phyloP scores from a whole-genome alignment of 352 stramenopile genomes.

The Globisporangium solare region DNA sequence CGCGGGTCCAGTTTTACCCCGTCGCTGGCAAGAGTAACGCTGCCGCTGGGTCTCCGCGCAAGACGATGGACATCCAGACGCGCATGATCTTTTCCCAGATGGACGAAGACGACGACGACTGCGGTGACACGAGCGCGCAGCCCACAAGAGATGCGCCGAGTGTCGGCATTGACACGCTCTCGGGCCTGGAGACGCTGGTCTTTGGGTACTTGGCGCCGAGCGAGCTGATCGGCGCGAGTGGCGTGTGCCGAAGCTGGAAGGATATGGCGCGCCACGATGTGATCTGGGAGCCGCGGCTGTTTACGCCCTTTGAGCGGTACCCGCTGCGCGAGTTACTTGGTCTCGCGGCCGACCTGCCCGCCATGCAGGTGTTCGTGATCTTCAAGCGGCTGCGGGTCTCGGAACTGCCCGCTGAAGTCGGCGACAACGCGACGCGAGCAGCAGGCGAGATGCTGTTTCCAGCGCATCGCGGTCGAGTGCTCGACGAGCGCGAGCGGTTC shows the following conservation, averaged over 20 bases:
- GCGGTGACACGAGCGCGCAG: background rate
- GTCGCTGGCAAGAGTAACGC: background rate
- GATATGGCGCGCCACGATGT: slow-evolving; percentile 44
- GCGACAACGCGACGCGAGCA: background rate
- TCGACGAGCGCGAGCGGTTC: slow-evolving; percentile 18
- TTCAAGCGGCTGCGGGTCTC: slow-evolving; percentile 45
- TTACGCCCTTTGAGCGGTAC: slow-evolving; percentile 57
- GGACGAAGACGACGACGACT: slow-evolving; percentile 13
- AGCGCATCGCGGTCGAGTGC: slow-evolving; percentile 4
- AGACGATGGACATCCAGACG: slow-evolving; percentile 50
- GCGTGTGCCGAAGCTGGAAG: slow-evolving; percentile 56
- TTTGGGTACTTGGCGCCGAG: slow-evolving; percentile 46
- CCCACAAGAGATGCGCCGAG: background rate
- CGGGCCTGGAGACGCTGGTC: slow-evolving; percentile 55
- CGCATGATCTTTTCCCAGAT: slow-evolving; percentile 47
- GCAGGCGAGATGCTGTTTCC: background rate
- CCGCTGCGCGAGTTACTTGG: slow-evolving; percentile 56
- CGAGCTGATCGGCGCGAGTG: slow-evolving; percentile 41
- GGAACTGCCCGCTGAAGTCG: slow-evolving; percentile 15
- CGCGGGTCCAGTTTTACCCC: slow-evolving; percentile 38
- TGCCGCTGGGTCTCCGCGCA: too few relatives aligned
- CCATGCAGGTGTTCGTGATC: slow-evolving; percentile 74
- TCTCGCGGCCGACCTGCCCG: slow-evolving; percentile 34
- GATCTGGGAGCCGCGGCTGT: slow-evolving; percentile 63
- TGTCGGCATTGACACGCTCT: slow-evolving; percentile 43